These are phyloP conservation scores for Epichloe glyceriae DNA, from an alignment of 2,329 filamentous ascomycete species.

Conservation along the genomic window DNA sequence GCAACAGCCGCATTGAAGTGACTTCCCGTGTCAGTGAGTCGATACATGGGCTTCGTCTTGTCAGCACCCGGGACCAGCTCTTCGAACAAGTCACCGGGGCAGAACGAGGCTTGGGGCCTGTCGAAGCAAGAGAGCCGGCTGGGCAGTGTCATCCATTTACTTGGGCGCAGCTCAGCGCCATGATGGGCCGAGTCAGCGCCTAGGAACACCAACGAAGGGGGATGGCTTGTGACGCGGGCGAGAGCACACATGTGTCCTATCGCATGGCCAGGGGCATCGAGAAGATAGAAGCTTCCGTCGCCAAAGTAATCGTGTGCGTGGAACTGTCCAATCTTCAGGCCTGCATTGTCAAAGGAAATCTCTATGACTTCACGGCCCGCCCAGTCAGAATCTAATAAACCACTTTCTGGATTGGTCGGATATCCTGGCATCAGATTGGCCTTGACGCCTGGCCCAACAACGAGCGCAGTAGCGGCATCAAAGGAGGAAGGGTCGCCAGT, in stretches of 20 bases:
- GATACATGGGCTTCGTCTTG: not conserved
- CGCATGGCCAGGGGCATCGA: conserved; percentile 18
- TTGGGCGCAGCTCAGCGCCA: conserved; percentile 7
- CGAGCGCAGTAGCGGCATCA: conserved; percentile 10
- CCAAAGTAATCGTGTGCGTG: conserved; percentile 27
- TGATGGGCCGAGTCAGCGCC: conserved; percentile 12
- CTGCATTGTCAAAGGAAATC: conserved; percentile 6
- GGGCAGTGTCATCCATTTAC: not conserved
- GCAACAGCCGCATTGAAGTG: not conserved
- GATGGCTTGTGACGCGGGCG: conserved; percentile 7
- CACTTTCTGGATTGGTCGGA: conserved; percentile 4
- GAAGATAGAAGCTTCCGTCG: conserved; percentile 28
- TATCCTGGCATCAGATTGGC: conserved; percentile 8
- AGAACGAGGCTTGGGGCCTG: not conserved
- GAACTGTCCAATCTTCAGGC: conserved; percentile 20
- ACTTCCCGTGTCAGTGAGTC: not conserved
- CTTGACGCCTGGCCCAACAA: conserved; percentile 14
- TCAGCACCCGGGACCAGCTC: not conserved
- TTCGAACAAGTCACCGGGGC: not conserved
- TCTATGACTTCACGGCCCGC: conserved; percentile 8
- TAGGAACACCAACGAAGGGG: conserved; percentile 11
- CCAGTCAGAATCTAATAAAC: conserved; percentile 10
- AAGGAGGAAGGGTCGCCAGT: conserved; percentile 15
- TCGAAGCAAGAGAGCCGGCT: not conserved
- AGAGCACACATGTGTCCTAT: conserved; percentile 12